Base-by-base conservation (phyloP, 768 basidiomycete genomes). In the Lentinula lateritia region DNA sequence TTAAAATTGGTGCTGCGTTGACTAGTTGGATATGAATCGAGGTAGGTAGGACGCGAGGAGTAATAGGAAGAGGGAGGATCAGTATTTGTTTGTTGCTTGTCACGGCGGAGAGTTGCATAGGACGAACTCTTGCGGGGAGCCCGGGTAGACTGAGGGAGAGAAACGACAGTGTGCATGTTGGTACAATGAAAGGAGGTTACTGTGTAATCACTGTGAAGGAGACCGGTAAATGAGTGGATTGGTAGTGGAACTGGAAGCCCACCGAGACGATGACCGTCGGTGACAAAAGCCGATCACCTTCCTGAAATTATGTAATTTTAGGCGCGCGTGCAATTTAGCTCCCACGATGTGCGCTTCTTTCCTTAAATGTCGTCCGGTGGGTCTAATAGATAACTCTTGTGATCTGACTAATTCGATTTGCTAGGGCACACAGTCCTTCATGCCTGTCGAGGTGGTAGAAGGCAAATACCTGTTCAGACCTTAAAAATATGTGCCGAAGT, bases 51-150 rank as follows among this genome's bases (percentile, higher is more conserved):
- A 65, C 65, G 75, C 73, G 60, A 71, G 32, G 18, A 20, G 68
- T 62, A 67, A 60, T 64, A 60, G 18, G 66, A 64, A 46, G 66
- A 63, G 59, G 52, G 64, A 53, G 70, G 32, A 62, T 70, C 62
- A 46, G 61, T 58, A 50, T 65, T 59, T 52, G 69, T 46, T 46
- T 68, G 58, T 12, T 70, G 69, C 68, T 78, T 80, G 71, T 82
- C 81, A 62, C 78, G 78, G 62, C 78, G 74, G 52, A 85, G 73
- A 32, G 87, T 86, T 38, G 85, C 69, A 68, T 85, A 83, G 7
- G 87, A 85, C 20, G 79, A 73, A 65, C 78, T 85, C 71, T 83
- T 84, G 62, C 78, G 77, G 15, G 84, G 81, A 32, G 72, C 71
- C 60, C 77, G 81, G 43, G 78, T 74, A 70, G 58, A 68, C 62